Conservation (phyloP, 352 stramenopile species). For the Elongisporangium anandrum region DNA sequence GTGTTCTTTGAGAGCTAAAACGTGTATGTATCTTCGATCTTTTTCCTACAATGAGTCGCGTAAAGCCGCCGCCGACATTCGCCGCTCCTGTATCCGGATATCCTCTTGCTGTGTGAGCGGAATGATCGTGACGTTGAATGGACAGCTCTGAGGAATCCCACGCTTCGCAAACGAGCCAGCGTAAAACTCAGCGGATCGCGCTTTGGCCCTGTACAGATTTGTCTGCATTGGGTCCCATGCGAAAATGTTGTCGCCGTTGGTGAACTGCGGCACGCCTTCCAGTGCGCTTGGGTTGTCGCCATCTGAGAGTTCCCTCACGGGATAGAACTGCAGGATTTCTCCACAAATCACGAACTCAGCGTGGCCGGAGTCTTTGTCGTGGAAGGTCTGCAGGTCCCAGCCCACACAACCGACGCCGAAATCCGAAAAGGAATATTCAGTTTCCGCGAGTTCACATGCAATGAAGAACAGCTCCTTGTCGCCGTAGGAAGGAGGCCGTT, state of each 20-base stretch:
- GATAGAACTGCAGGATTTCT: constrained; percentile 22
- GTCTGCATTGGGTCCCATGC: constrained; percentile 18
- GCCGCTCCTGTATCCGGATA: too few species aligned
- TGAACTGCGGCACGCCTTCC: constrained; percentile 23
- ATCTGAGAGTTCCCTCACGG: constrained; percentile 6
- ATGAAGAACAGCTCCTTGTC: constrained; percentile 44
- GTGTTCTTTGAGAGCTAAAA: too few species aligned
- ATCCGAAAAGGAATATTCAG: constrained; percentile 22
- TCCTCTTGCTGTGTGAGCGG: constrained; percentile 11
- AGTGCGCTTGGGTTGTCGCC: background rate
- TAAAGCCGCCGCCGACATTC: too few species aligned
- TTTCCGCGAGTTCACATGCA: constrained; percentile 28
- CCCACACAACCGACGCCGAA: constrained; percentile 23
- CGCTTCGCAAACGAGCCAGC: too few species aligned
- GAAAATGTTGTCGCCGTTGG: constrained; percentile 46
- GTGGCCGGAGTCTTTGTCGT: background rate
- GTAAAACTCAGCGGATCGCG: constrained; percentile 24
- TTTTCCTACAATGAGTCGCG: too few species aligned
- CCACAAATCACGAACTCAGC: constrained; percentile 13
- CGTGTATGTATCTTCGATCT: too few species aligned
- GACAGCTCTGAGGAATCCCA: constrained; percentile 28
- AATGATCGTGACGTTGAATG: constrained; percentile 27
- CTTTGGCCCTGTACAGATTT: constrained; percentile 27
- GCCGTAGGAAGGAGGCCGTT: constrained; percentile 11
- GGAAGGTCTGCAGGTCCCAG: constrained; percentile 4